Conservation (phyloP, 768 basidiomycete species). For the Guyanaporus albipodus region DNA sequence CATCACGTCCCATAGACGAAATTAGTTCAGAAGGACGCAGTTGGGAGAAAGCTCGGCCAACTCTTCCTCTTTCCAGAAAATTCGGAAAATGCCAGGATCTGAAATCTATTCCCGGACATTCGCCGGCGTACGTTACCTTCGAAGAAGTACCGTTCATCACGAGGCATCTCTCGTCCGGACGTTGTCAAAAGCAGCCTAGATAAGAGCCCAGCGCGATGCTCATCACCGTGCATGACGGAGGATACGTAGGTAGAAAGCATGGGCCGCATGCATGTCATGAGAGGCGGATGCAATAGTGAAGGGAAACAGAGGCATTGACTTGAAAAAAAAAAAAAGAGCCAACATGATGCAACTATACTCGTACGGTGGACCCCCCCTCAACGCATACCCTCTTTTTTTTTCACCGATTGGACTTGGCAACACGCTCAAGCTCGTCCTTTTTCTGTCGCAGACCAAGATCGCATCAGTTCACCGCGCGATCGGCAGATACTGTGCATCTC, state of each 20-base stretch:
- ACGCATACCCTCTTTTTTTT: constrained; percentile 41
- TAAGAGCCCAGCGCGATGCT: constrained; percentile 3
- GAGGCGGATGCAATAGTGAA: constrained; percentile 12
- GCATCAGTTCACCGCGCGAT: constrained; percentile 2
- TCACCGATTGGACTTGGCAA: constrained; percentile 99
- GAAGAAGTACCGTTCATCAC: constrained; percentile 2
- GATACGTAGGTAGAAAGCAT: constrained; percentile 23
- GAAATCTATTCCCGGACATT: neutral
- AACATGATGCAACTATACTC: constrained; percentile 23
- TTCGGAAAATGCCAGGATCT: constrained; percentile 16
- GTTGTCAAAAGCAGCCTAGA: neutral
- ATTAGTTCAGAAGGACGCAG: too few species aligned
- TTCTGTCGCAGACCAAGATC: constrained; percentile 47
- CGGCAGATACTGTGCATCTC: constrained; percentile 3
- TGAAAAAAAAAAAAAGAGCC: constrained; percentile 16
- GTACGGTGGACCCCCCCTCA: constrained; percentile 13
- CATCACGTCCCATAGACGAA: too few species aligned
- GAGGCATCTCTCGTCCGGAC: neutral
- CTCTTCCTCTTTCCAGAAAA: constrained; percentile 2
- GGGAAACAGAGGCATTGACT: constrained; percentile 2
- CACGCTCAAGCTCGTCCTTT: constrained; percentile 99
- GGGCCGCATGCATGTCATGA: constrained; percentile 28
- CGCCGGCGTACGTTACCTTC: neutral
- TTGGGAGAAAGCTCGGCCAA: too few species aligned
- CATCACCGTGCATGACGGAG: constrained; percentile 11